phyloP scores from a whole-genome alignment of 352 stramenopile species.

The Phytophthora meadii region DNA sequence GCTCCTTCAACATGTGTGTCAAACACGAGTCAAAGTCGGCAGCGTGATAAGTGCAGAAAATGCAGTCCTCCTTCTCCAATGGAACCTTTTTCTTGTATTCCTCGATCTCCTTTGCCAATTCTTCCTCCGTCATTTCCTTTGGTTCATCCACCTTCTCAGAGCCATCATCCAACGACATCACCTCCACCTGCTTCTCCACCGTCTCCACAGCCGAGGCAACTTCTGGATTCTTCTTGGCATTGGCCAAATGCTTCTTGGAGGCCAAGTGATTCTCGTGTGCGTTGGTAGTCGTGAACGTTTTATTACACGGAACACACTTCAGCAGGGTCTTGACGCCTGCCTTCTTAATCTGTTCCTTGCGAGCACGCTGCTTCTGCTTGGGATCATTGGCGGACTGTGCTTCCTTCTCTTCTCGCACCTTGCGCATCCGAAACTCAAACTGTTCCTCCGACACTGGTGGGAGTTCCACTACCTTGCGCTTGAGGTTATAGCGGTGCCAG shows the following conservation, averaged over 20 bases:
- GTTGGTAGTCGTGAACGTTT: constrained; percentile 84
- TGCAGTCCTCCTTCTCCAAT: constrained; percentile 83
- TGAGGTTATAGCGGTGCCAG: constrained; percentile 97
- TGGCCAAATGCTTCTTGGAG: constrained; percentile 87
- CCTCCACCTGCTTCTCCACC: constrained; percentile 73
- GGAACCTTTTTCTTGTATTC: constrained; percentile 80
- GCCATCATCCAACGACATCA: constrained; percentile 36
- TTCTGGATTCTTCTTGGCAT: constrained; percentile 78
- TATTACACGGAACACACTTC: constrained; percentile 89
- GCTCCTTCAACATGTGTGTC: constrained; percentile 92
- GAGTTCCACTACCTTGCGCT: constrained; percentile 96
- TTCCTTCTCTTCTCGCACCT: constrained; percentile 69
- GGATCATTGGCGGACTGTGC: constrained; percentile 60
- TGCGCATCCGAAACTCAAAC: constrained; percentile 85
- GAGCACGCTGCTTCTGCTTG: constrained; percentile 76
- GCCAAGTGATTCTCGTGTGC: constrained; percentile 86
- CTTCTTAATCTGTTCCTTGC: constrained; percentile 76
- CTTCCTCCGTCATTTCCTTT: constrained; percentile 60
- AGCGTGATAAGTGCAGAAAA: constrained; percentile 78
- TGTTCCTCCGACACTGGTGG: constrained; percentile 90
- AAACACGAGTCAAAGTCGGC: constrained; percentile 77
- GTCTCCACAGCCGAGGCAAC: constrained; percentile 56
- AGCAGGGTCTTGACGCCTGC: constrained; percentile 71
- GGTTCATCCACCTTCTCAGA: constrained; percentile 16
- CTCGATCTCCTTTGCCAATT: constrained; percentile 69